Conservation (phyloP, 2,329 filamentous ascomycete species). For the Arthrocladium fulminans region DNA sequence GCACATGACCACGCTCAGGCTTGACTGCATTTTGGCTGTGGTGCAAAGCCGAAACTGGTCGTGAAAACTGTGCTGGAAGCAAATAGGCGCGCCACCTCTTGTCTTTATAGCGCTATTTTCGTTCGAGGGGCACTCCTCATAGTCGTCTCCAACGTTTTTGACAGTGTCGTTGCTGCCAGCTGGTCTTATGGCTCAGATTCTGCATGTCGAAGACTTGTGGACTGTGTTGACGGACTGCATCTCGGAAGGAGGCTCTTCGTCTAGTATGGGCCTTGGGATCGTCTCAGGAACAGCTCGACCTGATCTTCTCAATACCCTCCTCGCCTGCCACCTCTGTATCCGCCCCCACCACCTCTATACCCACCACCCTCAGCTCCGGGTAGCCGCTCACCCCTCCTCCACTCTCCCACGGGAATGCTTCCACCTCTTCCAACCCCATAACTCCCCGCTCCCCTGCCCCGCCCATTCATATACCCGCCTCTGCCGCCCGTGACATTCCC, state of each 20-base stretch:
- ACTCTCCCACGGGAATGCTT: slow-evolving; percentile 39
- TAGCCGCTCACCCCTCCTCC: slow-evolving; percentile 41
- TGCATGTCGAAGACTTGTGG: too few relatives aligned
- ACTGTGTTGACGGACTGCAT: too few relatives aligned
- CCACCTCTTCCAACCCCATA: slow-evolving; percentile 30
- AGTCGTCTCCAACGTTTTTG: too few relatives aligned
- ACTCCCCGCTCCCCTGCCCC: slow-evolving; percentile 28
- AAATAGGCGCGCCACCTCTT: too few relatives aligned
- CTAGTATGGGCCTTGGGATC: background rate
- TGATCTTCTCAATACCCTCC: slow-evolving; percentile 20
- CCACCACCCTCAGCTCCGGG: slow-evolving; percentile 29
- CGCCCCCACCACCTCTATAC: slow-evolving; percentile 31
- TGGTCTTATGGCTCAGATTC: too few relatives aligned
- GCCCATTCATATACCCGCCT: slow-evolving; percentile 34
- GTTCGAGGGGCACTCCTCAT: too few relatives aligned
- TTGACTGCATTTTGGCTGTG: too few relatives aligned
- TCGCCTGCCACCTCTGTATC: slow-evolving; percentile 31
- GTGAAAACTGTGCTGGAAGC: too few relatives aligned
- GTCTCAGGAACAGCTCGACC: background rate
- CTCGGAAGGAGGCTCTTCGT: background rate
- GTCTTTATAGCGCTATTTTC: too few relatives aligned
- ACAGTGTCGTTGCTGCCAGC: too few relatives aligned
- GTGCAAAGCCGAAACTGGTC: too few relatives aligned
- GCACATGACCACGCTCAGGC: too few relatives aligned
- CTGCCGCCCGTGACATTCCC: slow-evolving; percentile 21